Base-by-base conservation (phyloP, 2,329 filamentous ascomycete genomes). In the Alternaria arborescens region DNA sequence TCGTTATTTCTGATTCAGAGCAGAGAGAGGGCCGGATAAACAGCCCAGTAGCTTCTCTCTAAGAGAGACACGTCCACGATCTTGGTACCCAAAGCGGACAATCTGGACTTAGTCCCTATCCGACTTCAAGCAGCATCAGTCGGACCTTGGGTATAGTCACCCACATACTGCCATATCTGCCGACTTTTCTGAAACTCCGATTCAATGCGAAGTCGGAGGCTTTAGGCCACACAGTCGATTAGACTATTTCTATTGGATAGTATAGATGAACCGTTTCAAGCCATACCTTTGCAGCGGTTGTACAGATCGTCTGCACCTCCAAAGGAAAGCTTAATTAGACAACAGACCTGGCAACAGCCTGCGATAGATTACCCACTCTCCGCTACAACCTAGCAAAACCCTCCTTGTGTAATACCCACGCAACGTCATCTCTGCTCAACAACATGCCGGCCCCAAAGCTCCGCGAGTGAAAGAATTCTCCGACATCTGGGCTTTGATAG, bases 301-400 rank as follows among this genome's bases (percentile, higher is more conserved):
- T 43, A 48, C 20, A 26, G 3, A 28, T 38, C 2, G 46, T 30
- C 2, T 3, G 22, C 24, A 2, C 14, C 32, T n/a, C 14, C 20
- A 40, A 4, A 14, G 14, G 3, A 55, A 30, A 54, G n/a, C 16
- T 48, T 47, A 43, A 26, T 42, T 16, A 28, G 28, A 36, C 34
- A 20, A 30, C 43, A 18, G 20, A 42, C 43, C 34, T 47, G 2
- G 42, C 26, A 22, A 20, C 14, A 42, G 50, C 51, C 24, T 47
- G 41, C 10, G 34, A 54, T 58, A 54, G 32, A 58, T 58, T 58
- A n/a, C 34, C 7, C 8, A 16, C 42, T 22, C 34, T 54, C 22
- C n/a, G 16, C 26, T 42, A n/a, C 11, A 24, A 24, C 34, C 51
- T 41, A 24, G 34, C 22, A 38, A 24, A 10, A 3, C 22, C 16